Conservation (phyloP, 2,329 filamentous ascomycete species). For the Teratosphaeria epicoccoides region DNA sequence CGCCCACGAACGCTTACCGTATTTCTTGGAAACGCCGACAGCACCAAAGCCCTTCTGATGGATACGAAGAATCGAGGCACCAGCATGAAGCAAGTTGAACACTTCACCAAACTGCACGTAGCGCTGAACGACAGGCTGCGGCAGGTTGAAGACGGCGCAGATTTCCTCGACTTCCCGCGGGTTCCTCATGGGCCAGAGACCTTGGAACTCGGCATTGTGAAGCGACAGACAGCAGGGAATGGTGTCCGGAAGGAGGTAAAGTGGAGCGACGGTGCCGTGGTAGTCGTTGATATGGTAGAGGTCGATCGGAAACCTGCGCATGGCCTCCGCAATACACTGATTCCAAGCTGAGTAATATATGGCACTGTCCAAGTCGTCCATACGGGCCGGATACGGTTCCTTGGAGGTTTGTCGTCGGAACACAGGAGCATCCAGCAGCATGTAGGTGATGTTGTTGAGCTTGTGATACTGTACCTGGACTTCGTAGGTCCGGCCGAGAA, state of each 20-base stretch:
- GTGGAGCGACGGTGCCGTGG: slow-evolving; percentile 51
- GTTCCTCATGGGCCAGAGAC: slow-evolving; percentile 56
- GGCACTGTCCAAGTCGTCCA: slow-evolving; percentile 59
- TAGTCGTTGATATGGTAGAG: slow-evolving; percentile 60
- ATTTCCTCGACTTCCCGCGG: slow-evolving; percentile 52
- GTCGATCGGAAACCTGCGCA: slow-evolving; percentile 52
- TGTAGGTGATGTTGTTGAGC: slow-evolving; percentile 56
- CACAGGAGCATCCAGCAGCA: slow-evolving; percentile 55
- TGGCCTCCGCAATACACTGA: slow-evolving; percentile 54
- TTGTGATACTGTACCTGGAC: slow-evolving; percentile 55
- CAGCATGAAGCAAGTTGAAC: slow-evolving; percentile 59
- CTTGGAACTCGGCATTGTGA: slow-evolving; percentile 61
- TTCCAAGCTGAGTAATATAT: slow-evolving; percentile 64
- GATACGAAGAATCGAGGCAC: slow-evolving; percentile 53
- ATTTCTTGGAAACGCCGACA: slow-evolving; percentile 58
- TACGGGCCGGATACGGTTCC: slow-evolving; percentile 55
- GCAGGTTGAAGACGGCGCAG: slow-evolving; percentile 54
- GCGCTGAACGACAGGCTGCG: slow-evolving; percentile 44
- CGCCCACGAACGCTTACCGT: slow-evolving; percentile 55
- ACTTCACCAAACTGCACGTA: slow-evolving; percentile 60
- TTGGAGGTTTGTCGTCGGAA: slow-evolving; percentile 53
- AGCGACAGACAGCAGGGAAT: slow-evolving; percentile 54
- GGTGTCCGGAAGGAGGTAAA: slow-evolving; percentile 53
- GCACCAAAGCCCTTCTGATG: slow-evolving; percentile 59
- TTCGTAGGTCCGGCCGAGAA: slow-evolving; percentile 50